Base-by-base conservation (phyloP, 2,329 filamentous ascomycete genomes). In the Chrysosporium queenslandicum region DNA sequence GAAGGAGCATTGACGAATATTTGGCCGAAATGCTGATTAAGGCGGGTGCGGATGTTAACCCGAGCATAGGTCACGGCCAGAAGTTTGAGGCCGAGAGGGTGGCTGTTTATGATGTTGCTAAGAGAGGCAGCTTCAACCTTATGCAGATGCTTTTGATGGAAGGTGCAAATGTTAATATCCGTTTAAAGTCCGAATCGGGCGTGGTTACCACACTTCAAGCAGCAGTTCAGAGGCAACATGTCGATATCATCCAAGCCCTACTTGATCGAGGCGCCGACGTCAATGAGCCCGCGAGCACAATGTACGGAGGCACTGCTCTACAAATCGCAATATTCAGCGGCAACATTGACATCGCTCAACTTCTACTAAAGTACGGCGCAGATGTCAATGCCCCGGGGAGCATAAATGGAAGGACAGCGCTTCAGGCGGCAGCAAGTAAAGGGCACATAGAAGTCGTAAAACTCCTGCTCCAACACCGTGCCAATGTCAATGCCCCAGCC, bases 31-130 rank as follows among this genome's bases (percentile, higher is more conserved):
- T 53, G 20, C 29, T 46, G 32, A 30, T 58, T 27, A 46, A 54
- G 23, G 36, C 41, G 34, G 56, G 55, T 29, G 56, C 56, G 52
- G 51, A 20, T 43, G 50, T 46, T n/a, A 53, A 53, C 16, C 21
- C 34, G 25, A 50, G 29, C 20, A 50, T 40, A 20, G 20, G 36
- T 14, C 9, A 25, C 2, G 21, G 18, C 40, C 40, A 11, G 40
- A 43, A 40, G 16, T 21, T 46, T 32, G n/a, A n/a, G n/a, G n/a
- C n/a, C n/a, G n/a, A n/a, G n/a, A n/a, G n/a, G n/a, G n/a, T n/a
- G n/a, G n/a, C n/a, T n/a, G n/a, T 61, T 37, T 57, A 58, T 27
- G 41, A 34, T 21, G 58, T 57, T 39, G 45, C 45, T 11, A 18
- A 37, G 32, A 27, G 53, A 7, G 52, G 55, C 12, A 41, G 53